Evolutionary conservation across 1,139 yeast genomes (phyloP).

Genomic region (Spathaspora sp.): DNA sequence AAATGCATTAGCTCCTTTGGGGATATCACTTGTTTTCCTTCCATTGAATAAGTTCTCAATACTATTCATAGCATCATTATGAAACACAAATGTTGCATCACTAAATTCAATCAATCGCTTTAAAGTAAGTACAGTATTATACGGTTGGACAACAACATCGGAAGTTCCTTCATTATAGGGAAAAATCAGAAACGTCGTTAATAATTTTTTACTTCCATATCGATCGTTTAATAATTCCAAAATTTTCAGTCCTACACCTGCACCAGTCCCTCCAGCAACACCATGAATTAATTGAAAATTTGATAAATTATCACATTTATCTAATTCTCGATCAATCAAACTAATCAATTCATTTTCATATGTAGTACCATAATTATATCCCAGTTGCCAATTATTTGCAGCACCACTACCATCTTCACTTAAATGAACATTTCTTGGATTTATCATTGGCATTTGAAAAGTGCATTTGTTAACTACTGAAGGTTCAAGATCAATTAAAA

Average conservation of each 20-base stretch:
- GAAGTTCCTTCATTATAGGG: constrained; percentile 76
- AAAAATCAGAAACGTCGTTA: constrained; percentile 84
- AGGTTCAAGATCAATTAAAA: constrained; percentile 87
- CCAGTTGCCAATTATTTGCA: constrained; percentile 94
- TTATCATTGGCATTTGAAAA: constrained; percentile 65
- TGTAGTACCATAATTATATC: constrained; percentile 72
- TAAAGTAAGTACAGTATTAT: constrained; percentile 81
- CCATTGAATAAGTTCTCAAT: constrained; percentile 48
- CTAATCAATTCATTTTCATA: constrained; percentile 73
- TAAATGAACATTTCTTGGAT: constrained; percentile 79
- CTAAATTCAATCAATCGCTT: constrained; percentile 79
- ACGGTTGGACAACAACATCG: constrained; percentile 97
- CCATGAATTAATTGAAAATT: constrained; percentile 92
- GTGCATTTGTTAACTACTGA: constrained; percentile 73
- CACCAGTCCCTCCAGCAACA: constrained; percentile 99
- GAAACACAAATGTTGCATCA: constrained; percentile 85
- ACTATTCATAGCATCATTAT: constrained; percentile 78
- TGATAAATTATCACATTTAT: constrained; percentile 84
- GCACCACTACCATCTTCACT: constrained; percentile 87
- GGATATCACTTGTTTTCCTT: background rate
- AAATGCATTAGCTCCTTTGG: constrained; percentile 43
- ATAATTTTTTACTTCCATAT: constrained; percentile 73
- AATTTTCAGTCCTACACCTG: constrained; percentile 86
- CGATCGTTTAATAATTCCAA: constrained; percentile 79
- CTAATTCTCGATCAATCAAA: constrained; percentile 87